phyloP scores from a whole-genome alignment of 495 filamentous ascomycete genomes.

The Trichoderma erinaceum region DNA sequence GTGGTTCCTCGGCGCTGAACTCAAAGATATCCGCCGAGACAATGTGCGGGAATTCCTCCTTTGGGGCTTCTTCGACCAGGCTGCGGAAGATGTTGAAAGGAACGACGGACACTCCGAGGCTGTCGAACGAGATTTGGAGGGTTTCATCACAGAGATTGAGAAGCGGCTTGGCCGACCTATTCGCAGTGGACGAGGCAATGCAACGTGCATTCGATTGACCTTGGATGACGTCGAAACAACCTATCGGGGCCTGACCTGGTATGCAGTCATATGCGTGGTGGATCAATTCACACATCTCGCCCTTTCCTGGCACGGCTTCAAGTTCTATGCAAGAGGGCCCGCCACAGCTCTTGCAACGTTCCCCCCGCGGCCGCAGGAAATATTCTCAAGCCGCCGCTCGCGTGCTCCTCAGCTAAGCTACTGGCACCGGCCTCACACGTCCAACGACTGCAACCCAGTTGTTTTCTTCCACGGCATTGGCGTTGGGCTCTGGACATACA shows the following conservation, averaged over 20 bases:
- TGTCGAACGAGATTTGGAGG: constrained; percentile 44
- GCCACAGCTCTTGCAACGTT: constrained; percentile 42
- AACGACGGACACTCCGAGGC: constrained; percentile 25
- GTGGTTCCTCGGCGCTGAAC: constrained; percentile 59
- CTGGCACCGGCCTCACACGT: constrained; percentile 59
- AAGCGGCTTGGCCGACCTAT: constrained; percentile 39
- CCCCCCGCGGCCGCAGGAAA: constrained; percentile 46
- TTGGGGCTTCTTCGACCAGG: constrained; percentile 57
- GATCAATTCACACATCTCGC: constrained; percentile 32
- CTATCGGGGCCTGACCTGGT: constrained; percentile 60
- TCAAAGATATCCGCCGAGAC: constrained; percentile 54
- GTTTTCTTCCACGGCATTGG: constrained; percentile 69
- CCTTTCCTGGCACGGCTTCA: constrained; percentile 43
- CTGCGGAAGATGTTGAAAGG: constrained; percentile 17
- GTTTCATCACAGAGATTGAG: constrained; percentile 48
- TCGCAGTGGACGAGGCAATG: constrained; percentile 46
- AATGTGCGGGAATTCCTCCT: constrained; percentile 59
- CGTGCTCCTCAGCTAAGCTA: constrained; percentile 48
- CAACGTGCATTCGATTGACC: constrained; percentile 53
- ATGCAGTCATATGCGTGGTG: constrained; percentile 38
- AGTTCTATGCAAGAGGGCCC: constrained; percentile 38
- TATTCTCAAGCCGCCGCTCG: constrained; percentile 39
- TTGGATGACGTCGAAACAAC: constrained; percentile 55
- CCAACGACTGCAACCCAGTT: constrained; percentile 46
- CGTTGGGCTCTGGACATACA: constrained; percentile 59